Percentiles rank a stretch among this genome's conserved stretches.
Conservation (phyloP, 495 filamentous ascomycete species). For the Annulohypoxylon bovei region DNA sequence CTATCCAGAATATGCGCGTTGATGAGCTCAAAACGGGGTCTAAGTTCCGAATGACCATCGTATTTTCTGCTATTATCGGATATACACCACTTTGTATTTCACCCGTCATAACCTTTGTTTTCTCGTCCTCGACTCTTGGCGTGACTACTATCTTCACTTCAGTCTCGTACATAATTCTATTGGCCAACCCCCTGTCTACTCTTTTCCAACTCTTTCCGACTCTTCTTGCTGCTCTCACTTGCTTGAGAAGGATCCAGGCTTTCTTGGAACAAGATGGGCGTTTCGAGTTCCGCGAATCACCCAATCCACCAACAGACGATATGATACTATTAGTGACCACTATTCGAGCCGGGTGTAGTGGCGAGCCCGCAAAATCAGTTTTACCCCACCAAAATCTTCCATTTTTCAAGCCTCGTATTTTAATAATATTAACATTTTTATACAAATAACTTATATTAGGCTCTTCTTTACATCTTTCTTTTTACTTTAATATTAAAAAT, state of each 20-base stretch:
- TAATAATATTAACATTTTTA: too few relatives aligned
- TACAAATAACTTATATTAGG: too few relatives aligned
- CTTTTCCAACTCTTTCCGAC: slow-evolving; percentile 65
- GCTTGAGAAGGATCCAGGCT: slow-evolving; percentile 52
- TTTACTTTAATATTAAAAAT: too few relatives aligned
- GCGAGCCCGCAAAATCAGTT: too few relatives aligned
- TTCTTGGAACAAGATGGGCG: slow-evolving; percentile 52
- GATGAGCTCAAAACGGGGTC: slow-evolving; percentile 54
- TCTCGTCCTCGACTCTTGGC: slow-evolving; percentile 54
- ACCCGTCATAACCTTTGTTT: slow-evolving; percentile 53
- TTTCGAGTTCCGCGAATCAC: slow-evolving; percentile 20
- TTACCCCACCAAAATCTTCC: too few relatives aligned
- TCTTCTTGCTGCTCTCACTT: slow-evolving; percentile 58
- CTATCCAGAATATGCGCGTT: slow-evolving; percentile 52
- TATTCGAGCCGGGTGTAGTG: too few relatives aligned
- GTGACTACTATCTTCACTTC: slow-evolving; percentile 67
- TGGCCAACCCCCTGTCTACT: slow-evolving; percentile 64
- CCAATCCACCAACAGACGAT: neutral
- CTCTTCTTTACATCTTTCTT: too few relatives aligned
- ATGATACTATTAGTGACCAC: too few relatives aligned
- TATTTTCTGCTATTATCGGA: slow-evolving; percentile 47
- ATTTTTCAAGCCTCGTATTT: too few relatives aligned
- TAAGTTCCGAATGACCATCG: slow-evolving; percentile 55
- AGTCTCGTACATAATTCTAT: slow-evolving; percentile 67
- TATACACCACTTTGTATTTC: slow-evolving; percentile 64